A percentile compares a stretch with the other conserved stretches of the same genome.
phyloP scores from a whole-genome alignment of 768 basidiomycete species.

The Agaricus blazei region DNA sequence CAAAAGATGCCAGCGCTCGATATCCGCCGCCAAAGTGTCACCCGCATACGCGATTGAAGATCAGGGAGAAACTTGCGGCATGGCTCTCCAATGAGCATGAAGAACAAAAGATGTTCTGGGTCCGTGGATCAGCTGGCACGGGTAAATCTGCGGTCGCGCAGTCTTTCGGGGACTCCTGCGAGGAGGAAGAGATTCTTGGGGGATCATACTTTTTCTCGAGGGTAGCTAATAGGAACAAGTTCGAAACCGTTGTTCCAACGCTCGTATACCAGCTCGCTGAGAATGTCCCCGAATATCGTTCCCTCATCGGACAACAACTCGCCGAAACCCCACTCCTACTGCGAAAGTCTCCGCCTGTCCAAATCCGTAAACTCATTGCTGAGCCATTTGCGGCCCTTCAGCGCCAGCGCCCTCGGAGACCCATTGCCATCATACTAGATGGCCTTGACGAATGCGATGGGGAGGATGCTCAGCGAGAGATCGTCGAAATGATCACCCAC shows the following conservation, averaged over 20 bases:
- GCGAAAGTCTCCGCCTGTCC: neutral
- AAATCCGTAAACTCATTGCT: neutral
- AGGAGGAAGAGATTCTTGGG: neutral
- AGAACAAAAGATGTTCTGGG: slow-evolving; percentile 1
- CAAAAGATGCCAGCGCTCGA: neutral
- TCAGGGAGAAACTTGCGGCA: neutral
- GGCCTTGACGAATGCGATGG: slow-evolving; percentile 5
- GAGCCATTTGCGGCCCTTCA: neutral
- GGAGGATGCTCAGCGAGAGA: neutral
- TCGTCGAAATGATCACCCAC: too few species aligned
- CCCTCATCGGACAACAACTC: neutral
- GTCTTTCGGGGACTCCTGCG: neutral
- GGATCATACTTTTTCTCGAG: slow-evolving; percentile 1
- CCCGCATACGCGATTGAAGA: too few species aligned
- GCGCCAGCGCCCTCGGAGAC: neutral
- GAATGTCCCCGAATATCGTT: neutral
- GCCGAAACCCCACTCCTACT: neutral
- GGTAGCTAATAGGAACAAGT: neutral
- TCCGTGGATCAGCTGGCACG: slow-evolving; percentile 3
- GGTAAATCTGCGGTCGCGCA: slow-evolving; percentile 7
- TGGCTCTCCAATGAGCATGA: neutral
- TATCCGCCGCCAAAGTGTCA: neutral
- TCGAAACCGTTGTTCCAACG: neutral
- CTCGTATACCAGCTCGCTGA: slow-evolving; percentile 1
- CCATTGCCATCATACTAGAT: neutral